These are phyloP conservation scores for Triangularia setosa DNA, from an alignment of 2,329 filamentous ascomycete genomes.

Conservation along the genomic window DNA sequence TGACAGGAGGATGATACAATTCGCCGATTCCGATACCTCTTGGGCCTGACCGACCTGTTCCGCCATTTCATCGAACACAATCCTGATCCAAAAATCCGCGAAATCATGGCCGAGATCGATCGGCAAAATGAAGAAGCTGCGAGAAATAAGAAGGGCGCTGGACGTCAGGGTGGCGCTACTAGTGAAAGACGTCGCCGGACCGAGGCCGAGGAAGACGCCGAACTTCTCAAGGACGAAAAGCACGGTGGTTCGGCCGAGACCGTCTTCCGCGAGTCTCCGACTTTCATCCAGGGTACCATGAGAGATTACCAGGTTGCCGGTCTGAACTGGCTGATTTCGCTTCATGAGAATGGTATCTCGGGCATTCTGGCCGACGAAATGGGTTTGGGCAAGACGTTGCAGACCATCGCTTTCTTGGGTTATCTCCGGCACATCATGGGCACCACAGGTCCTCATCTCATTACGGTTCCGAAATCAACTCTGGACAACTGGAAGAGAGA, in stretches of 20 bases:
- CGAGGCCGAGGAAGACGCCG: slow-evolving; percentile 96
- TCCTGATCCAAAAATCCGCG: slow-evolving; percentile 88
- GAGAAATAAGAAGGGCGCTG: slow-evolving; percentile 67
- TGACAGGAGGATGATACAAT: slow-evolving; percentile 87
- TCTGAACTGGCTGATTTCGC: slow-evolving; percentile 94
- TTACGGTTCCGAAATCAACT: slow-evolving; percentile 93
- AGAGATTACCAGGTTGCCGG: slow-evolving; percentile 95
- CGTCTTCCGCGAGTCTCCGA: slow-evolving; percentile 87
- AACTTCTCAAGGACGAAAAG: slow-evolving; percentile 82
- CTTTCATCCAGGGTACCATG: slow-evolving; percentile 86
- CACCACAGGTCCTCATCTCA: slow-evolving; percentile 85
- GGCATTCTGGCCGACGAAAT: slow-evolving; percentile 98
- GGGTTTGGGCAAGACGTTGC: slow-evolving; percentile 95
- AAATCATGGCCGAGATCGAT: slow-evolving; percentile 92
- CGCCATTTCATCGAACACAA: slow-evolving; percentile 99
- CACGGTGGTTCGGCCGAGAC: slow-evolving; percentile 80
- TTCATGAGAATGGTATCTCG: slow-evolving; percentile 98
- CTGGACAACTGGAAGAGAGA: slow-evolving; percentile 98
- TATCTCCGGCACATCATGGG: slow-evolving; percentile 89
- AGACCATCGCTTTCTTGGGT: slow-evolving; percentile 94
- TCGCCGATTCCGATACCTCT: slow-evolving; percentile 86
- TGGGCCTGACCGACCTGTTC: slow-evolving; percentile 94
- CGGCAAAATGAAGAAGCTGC: slow-evolving; percentile 77
- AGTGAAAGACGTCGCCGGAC: slow-evolving; percentile 79
- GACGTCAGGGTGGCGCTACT: slow-evolving; percentile 79